Conservation (phyloP, 169 alveolate genomes). For the Plasmodium blacklocki region DNA sequence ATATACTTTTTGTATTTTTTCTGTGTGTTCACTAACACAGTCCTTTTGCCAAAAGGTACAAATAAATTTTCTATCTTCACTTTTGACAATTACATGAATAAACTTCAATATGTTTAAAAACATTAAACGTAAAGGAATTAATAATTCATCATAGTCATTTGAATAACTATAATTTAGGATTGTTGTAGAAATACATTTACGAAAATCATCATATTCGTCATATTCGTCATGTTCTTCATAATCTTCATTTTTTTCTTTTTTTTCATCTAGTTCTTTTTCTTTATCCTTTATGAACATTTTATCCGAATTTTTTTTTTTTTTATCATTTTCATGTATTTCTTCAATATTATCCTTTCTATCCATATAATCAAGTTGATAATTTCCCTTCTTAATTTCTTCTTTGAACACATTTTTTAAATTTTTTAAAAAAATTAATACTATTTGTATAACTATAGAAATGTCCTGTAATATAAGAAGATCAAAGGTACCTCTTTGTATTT, state of each 20-base stretch:
- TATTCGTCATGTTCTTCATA: background rate
- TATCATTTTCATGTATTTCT: background rate
- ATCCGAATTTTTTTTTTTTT: no score
- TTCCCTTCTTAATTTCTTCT: background rate
- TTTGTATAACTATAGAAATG: slow-evolving; percentile 33
- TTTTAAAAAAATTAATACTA: slow-evolving; percentile 15
- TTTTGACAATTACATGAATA: slow-evolving; percentile 9
- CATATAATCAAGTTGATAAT: background rate
- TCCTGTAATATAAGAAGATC: slow-evolving; percentile 21
- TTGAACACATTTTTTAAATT: slow-evolving; percentile 23
- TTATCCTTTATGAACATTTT: no score
- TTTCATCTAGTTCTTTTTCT: background rate
- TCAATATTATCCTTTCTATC: background rate
- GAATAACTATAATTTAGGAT: background rate
- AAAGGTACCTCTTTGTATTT: slow-evolving; percentile 24
- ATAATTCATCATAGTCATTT: slow-evolving; percentile 11
- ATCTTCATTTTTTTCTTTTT: background rate
- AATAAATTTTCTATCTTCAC: background rate
- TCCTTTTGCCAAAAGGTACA: slow-evolving; percentile 56
- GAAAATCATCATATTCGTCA: background rate
- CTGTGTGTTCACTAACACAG: background rate
- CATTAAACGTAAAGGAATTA: slow-evolving; percentile 37
- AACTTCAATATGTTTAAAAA: slow-evolving; percentile 24
- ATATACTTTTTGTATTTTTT: background rate
- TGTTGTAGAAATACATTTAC: slow-evolving; percentile 23